These are phyloP conservation scores for Sporothrix humicola DNA, from an alignment of 2,329 filamentous ascomycete species.

Conservation along the genomic window DNA sequence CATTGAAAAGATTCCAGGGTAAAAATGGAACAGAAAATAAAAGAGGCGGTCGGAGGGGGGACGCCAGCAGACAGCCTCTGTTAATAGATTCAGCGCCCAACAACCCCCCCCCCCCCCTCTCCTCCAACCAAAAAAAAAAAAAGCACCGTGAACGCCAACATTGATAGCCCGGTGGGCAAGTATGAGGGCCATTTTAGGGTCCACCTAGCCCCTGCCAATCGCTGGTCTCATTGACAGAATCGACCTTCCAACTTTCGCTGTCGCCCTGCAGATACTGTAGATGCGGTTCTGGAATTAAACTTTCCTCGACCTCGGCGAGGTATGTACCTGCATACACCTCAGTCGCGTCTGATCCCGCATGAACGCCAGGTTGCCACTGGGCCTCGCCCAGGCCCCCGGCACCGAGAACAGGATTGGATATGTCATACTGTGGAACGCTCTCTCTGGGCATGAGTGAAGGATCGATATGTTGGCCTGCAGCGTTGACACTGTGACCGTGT, in stretches of 20 bases:
- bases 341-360: conserved; percentile 22
- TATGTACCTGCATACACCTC: conserved; percentile 39
- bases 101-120: too few relatives aligned
- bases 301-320: conserved; percentile 41
- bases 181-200: neutral
- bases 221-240: conserved; percentile 37
- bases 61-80: too few relatives aligned
- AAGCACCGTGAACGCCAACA: too few relatives aligned
- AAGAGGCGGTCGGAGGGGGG: too few relatives aligned
- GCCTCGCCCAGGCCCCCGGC: conserved; percentile 3
- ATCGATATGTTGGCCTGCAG: conserved; percentile 43
- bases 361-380: conserved; percentile 34
- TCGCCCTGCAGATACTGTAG: conserved; percentile 38
- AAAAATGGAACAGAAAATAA: too few relatives aligned
- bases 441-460: conserved; percentile 41
- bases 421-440: conserved; percentile 35
- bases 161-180: neutral
- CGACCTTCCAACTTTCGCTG: conserved; percentile 42
- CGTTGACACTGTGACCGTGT: conserved; percentile 16
- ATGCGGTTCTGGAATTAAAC: conserved; percentile 38
- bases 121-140: too few relatives aligned
- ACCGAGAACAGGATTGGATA: conserved; percentile 38
- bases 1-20: too few relatives aligned
- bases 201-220: conserved; percentile 39
- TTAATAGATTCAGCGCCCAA: too few relatives aligned